Evolutionary conservation across 169 alveolate species (phyloP).

Genomic region (Theileria orientalis): DNA sequence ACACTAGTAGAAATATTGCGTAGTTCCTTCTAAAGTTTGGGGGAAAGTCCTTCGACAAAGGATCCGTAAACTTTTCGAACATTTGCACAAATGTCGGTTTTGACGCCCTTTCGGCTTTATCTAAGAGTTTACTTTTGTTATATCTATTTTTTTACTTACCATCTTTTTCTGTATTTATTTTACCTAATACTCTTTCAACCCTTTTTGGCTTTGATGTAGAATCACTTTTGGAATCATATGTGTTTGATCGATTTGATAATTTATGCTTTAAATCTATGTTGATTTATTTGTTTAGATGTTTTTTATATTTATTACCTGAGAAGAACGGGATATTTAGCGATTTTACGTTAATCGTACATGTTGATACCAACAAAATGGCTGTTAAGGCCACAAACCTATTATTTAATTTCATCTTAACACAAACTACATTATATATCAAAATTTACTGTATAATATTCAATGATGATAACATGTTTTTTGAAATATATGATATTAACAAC

Average conservation of each 20-base stretch:
- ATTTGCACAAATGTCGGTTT: not conserved
- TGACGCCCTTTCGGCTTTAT: not conserved
- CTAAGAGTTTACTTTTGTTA: not conserved
- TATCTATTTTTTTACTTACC: not conserved
- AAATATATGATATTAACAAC: too few species aligned
- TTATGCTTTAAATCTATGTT: not conserved
- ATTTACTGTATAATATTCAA: too few species aligned
- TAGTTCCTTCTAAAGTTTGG: conserved; percentile 48
- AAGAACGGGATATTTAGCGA: not conserved
- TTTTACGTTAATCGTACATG: not conserved
- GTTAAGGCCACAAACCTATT: not conserved
- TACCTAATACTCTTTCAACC: not conserved
- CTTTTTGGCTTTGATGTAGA: not conserved
- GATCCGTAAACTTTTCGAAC: not conserved
- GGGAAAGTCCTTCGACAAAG: conserved; percentile 38
- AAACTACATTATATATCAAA: not conserved
- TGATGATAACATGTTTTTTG: too few species aligned
- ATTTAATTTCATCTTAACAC: not conserved
- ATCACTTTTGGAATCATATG: not conserved
- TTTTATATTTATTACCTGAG: not conserved
- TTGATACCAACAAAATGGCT: not conserved
- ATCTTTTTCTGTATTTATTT: not conserved
- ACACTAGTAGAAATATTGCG: conserved; percentile 27
- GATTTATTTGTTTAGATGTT: not conserved
- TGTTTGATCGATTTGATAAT: not conserved